Evolutionary conservation across 352 stramenopile species (phyloP), one percentile per base, ranked within the genome.

Genomic region (Pythium grandisporangium): DNA sequence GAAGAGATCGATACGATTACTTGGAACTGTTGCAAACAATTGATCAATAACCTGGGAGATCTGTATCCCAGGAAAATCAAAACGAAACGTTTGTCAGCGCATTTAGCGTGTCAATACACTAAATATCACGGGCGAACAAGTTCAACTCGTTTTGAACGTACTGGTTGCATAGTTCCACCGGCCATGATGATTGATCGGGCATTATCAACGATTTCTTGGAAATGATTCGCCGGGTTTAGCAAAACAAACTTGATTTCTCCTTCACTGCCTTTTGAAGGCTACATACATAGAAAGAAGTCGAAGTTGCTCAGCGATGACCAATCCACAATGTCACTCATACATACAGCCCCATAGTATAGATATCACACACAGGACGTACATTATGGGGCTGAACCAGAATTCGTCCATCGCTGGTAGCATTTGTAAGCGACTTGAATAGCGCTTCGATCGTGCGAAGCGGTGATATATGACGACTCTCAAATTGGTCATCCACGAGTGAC

Each of bases 131-230:
- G n/a, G n/a, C n/a, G n/a, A n/a, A n/a, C n/a, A n/a, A n/a, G n/a
- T n/a, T n/a, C n/a, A n/a, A n/a, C n/a, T n/a, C n/a, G n/a, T n/a
- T n/a, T n/a, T n/a, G 7, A 41, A 50, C 55, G 43, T 55, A 93
- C 81, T 14, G 96, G 96, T 45, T 98, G 86, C 65, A 99, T 96
- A 33, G 97, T 99, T 32, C 97, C 97, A 56, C 97, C 97, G 12
- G 97, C 92, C 6, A 99, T 71, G 37, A 99, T 88, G 6, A 99
- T 80, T 7, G 94, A 93, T 38, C 95, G 78, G 11, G 95, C 75
- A 51, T 98, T 81, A 24, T 92, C 51, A 5, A 98, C 72, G n/a
- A 99, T 86, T 51, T 97, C 76, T 43, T 95, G 57, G 37, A 99
- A 98, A 35, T 98, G 83, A 5, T 80, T 74, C 0, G 77, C 80